Base-by-base conservation (phyloP, 495 filamentous ascomycete genomes). In the Hyaloscypha variabilis region DNA sequence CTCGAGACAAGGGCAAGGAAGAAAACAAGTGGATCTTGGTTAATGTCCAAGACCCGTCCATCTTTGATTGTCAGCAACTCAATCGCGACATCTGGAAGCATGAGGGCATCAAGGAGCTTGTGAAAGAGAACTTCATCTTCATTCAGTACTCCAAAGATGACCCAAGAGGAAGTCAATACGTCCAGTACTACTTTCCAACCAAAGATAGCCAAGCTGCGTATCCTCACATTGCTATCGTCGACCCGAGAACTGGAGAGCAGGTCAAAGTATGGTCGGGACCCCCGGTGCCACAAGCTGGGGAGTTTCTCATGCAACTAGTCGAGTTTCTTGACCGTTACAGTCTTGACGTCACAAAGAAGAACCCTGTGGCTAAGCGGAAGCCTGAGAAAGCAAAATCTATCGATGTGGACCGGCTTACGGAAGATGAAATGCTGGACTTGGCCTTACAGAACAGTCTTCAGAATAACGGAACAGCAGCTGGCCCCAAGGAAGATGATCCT, bases 51-150 rank as follows among this genome's bases (percentile, higher is more conserved):
- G 94, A 99, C 74, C 83, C 89, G 36, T 89, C 91, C 4, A 84
- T 96, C 50, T 99, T 98, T 71, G 88, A 94, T 74, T 98, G 95
- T 72, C 96, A 98, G 73, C 79, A 90, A 3, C 81, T 99, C 17
- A 99, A 99, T 73, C 85, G 95, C 25, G 95, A 99, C 72, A 85
- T 97, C 54, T 99, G 95, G 95, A 98, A 97, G 75, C 87, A 94
- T 66, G 69, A 83, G 58, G 81, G 86, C 10, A 87, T 99, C 60
- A 84, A 83, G 71, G 87, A 91, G 17, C 90, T 96, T 1, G 81
- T 99, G 46, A 86, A 84, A 74, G 93, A 97, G 72, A 92, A 97
- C 74, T 99, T 98, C 72, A 83, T 99, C 61, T 98, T 99, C 76
- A 80, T 98, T 71, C 95, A 99, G 73, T 97, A 91, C 77, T 83